phyloP scores from a whole-genome alignment of 495 filamentous ascomycete species.

The Trichocladium uniseriatum region DNA sequence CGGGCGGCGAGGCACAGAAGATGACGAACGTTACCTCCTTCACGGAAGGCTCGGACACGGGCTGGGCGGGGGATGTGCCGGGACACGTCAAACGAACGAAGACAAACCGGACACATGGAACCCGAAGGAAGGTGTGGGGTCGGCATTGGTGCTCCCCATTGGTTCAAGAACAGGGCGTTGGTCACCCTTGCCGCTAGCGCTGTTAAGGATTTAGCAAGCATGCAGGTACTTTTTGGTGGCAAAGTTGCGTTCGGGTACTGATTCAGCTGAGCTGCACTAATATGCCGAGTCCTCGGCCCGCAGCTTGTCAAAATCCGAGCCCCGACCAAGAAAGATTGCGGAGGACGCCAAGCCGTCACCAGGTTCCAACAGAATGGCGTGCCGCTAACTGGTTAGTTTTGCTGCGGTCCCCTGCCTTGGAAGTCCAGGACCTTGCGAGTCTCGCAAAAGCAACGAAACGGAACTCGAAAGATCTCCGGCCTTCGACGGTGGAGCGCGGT shows the following conservation, averaged over 20 bases:
- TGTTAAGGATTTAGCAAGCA: too few relatives aligned
- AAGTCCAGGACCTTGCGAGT: too few relatives aligned
- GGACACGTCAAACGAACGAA: conserved; percentile 13
- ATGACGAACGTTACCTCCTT: conserved; percentile 18
- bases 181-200: not conserved
- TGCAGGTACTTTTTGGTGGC: too few relatives aligned
- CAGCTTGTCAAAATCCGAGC: too few relatives aligned
- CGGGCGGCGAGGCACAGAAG: not conserved
- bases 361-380: not conserved
- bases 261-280: too few relatives aligned
- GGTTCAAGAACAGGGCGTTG: not conserved
- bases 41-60: conserved; percentile 24
- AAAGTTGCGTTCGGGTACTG: too few relatives aligned
- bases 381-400: not conserved
- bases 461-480: too few relatives aligned
- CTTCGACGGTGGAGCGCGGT: too few relatives aligned
- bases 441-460: too few relatives aligned
- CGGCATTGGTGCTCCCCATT: not conserved
- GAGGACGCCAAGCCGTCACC: conserved; percentile 1
- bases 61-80: conserved; percentile 15
- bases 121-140: conserved; percentile 2
- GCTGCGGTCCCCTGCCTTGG: not conserved
- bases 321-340: too few relatives aligned
- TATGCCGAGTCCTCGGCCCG: too few relatives aligned
- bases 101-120: conserved; percentile 9